Percentiles rank a stretch among this genome's conserved stretches.
phyloP scores from a whole-genome alignment of 1,284 basidiomycete species.

The Marasmius oreades region DNA sequence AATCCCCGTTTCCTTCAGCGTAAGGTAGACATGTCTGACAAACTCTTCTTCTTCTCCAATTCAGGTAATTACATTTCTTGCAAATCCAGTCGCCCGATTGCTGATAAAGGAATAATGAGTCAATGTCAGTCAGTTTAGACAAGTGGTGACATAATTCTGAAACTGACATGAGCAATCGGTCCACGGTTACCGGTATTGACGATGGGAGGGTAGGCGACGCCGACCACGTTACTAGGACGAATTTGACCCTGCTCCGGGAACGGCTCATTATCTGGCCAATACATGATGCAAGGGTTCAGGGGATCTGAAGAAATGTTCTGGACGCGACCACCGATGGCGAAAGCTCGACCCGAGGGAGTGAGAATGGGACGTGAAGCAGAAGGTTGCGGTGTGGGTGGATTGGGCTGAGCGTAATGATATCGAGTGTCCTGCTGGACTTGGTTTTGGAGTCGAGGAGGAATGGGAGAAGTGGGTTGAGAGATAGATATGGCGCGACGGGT shows the following conservation, averaged over 20 bases:
- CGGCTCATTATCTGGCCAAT: conserved; percentile 83
- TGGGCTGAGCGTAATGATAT: too few species aligned
- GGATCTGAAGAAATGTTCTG: conserved; percentile 74
- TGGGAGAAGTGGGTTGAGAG: too few species aligned
- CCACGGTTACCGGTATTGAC: conserved; percentile 87
- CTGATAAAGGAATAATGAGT: too few species aligned
- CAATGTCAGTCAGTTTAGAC: too few species aligned
- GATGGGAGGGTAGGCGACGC: conserved; percentile 71
- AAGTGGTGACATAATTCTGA: too few species aligned
- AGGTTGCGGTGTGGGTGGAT: too few species aligned
- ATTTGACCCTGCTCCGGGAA: conserved; percentile 75
- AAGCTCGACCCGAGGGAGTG: conserved; percentile 73
- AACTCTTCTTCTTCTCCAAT: conserved; percentile 83
- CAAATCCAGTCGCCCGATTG: conserved; percentile 91
- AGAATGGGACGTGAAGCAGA: conserved; percentile 68
- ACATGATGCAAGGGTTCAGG: conserved; percentile 70
- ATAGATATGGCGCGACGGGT: too few species aligned
- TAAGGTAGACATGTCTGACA: conserved; percentile 87
- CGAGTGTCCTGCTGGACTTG: too few species aligned
- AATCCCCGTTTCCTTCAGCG: conserved; percentile 81
- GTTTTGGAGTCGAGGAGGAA: too few species aligned
- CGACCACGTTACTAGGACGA: conserved; percentile 51
- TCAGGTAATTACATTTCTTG: conserved; percentile 77
- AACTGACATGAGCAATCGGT: conserved; percentile 54
- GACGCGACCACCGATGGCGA: conserved; percentile 70